These are phyloP conservation scores for Fusarium sororula DNA, from an alignment of 2,329 filamentous ascomycete species.

Conservation along the genomic window DNA sequence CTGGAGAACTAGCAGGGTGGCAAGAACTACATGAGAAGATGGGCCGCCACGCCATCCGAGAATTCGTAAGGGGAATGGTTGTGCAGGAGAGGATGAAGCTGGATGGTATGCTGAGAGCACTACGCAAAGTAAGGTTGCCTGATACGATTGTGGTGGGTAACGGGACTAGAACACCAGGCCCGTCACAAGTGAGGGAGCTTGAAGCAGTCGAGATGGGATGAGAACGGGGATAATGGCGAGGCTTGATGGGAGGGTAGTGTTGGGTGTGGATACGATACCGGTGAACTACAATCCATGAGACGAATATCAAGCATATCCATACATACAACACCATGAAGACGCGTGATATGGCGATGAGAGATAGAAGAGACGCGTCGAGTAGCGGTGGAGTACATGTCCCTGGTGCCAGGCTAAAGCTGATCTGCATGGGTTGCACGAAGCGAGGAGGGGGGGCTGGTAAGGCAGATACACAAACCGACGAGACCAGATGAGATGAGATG, in stretches of 20 bases:
- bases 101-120: conserved; percentile 80
- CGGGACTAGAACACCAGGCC: conserved; percentile 20
- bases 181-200: conserved; percentile 25
- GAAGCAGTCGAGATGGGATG: conserved; percentile 24
- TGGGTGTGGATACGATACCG: conserved; percentile 31
- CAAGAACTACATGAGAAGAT: conserved; percentile 86
- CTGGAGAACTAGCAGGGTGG: conserved; percentile 91
- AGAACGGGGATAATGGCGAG: conserved; percentile 28
- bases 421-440: conserved; percentile 25
- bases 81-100: conserved; percentile 81
- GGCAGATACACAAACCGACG: background rate
- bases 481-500: conserved; percentile 16
- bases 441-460: conserved; percentile 4
- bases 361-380: conserved; percentile 32
- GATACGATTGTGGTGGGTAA: conserved; percentile 19
- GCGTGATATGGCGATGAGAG: conserved; percentile 34
- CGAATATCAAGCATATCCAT: conserved; percentile 4
- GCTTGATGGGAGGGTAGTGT: conserved; percentile 20
- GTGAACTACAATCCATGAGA: conserved; percentile 2
- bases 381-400: conserved; percentile 13
- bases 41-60: conserved; percentile 76
- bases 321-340: conserved; percentile 36
- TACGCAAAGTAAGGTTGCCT: conserved; percentile 66
- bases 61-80: conserved; percentile 81
- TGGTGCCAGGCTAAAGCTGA: conserved; percentile 6